Base-by-base conservation (phyloP, 2,329 filamentous ascomycete species). In the Botrytis fragariae region DNA sequence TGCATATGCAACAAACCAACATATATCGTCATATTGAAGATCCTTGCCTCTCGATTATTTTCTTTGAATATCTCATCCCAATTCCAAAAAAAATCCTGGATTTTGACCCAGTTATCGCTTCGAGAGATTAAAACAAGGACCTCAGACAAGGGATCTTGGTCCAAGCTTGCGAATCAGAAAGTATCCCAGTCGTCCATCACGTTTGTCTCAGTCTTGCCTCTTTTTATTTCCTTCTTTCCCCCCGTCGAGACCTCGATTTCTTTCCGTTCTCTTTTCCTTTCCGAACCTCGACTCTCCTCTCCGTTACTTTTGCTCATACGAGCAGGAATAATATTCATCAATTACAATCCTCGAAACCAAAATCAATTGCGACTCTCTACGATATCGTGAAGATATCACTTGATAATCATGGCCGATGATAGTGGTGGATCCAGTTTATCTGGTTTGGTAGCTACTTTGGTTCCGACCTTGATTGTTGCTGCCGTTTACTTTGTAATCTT, bases 381-480 rank as follows among this genome's bases (percentile, higher is more conserved):
- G 18, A 37, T 14, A n/a, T 39, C 64, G 32, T 54, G 39, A 68
- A 20, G 29, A 59, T 39, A 72, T 39, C 57, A 37, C 62, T 68
- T 25, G 18, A 25, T 25, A 29, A 54, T 37, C 60, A 72, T 67
- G 63, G 7, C 18, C 48, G 12, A 51, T n/a, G 48, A n/a, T n/a
- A 29, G 32, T 22, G 8, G 25, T 42, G 20, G 74, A 9, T 57
- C 69, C 32, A 80, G 80, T 59, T 59, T 81, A 39, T 80, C 79
- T 5, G 84, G 83, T 25, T 80, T 89, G 69, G 74, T 88, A 44
- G 82, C 84, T 59, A 87, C 85, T 22, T 80, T 89, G 59, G 77
- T 86, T 10, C 83, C 86, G 42, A 78, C 86, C 20, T 76, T 85
- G 32, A 76, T 85, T 64, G 81, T 85, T 37, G 82, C 78, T n/a